Conservation (phyloP, 768 basidiomycete species). For the Mycena venus region DNA sequence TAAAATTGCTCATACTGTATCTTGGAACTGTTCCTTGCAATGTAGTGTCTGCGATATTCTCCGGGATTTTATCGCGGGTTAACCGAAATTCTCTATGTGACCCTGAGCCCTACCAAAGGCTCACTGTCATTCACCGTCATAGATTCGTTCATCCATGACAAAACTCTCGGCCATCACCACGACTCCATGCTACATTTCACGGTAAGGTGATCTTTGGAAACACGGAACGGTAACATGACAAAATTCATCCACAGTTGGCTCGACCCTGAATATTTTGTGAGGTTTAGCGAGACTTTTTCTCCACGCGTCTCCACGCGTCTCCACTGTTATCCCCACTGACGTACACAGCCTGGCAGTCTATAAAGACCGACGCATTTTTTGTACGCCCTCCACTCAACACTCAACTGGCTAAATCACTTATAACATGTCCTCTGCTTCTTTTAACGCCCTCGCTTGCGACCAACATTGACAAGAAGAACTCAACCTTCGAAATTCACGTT, state of each 20-base stretch:
- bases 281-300: background rate
- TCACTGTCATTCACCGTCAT: no score
- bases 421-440: background rate
- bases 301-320: background rate
- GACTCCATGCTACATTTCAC: background rate
- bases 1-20: no score
- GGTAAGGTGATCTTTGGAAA: background rate
- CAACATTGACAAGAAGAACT: slow-evolving; percentile 5
- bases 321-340: background rate
- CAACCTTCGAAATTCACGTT: slow-evolving; percentile 11
- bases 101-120: no score
- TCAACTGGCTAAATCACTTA: background rate
- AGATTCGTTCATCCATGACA: no score
- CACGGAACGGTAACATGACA: background rate
- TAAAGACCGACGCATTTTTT: background rate
- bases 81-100: no score
- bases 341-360: background rate
- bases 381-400: background rate
- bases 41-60: no score
- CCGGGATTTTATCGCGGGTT: no score
- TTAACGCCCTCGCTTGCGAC: background rate
- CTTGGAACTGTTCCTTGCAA: no score
- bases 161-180: background rate
- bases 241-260: background rate
- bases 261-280: background rate